Conservation (phyloP, 345 rosid genomes). For the Citrus glauca region DNA sequence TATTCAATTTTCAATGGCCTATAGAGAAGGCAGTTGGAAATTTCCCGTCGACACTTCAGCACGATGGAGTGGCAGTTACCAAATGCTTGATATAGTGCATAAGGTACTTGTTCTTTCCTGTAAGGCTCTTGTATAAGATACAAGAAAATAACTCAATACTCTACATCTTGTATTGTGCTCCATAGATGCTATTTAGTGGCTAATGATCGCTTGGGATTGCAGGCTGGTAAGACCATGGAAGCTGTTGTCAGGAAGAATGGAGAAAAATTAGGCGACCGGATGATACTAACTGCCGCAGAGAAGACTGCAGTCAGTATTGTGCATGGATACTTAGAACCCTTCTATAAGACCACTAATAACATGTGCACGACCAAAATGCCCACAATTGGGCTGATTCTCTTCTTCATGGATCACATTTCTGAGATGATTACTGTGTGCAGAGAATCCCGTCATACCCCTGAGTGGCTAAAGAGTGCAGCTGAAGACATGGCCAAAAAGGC, state of each 20-base stretch:
- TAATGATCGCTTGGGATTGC: slow-evolving; percentile 18
- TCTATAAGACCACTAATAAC: slow-evolving; percentile 72
- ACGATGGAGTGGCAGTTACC: slow-evolving; percentile 91
- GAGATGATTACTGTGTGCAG: slow-evolving; percentile 67
- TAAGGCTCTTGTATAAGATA: background rate
- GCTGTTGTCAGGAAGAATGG: slow-evolving; percentile 69
- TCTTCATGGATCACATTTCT: slow-evolving; percentile 94
- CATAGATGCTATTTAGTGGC: background rate
- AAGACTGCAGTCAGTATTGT: slow-evolving; percentile 55
- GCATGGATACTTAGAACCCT: slow-evolving; percentile 77
- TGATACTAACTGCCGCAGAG: slow-evolving; percentile 57
- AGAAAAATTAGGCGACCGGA: slow-evolving; percentile 45
- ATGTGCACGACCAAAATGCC: slow-evolving; percentile 73
- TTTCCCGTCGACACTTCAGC: slow-evolving; percentile 77
- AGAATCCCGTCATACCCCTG: slow-evolving; percentile 68
- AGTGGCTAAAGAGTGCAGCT: slow-evolving; percentile 78
- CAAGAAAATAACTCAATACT: background rate
- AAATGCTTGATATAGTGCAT: slow-evolving; percentile 76
- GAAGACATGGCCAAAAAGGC: slow-evolving; percentile 89
- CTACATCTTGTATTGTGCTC: background rate
- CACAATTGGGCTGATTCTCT: slow-evolving; percentile 76
- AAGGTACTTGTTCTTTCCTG: slow-evolving; percentile 45
- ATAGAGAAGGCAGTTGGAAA: slow-evolving; percentile 87
- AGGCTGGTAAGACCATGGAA: slow-evolving; percentile 86
- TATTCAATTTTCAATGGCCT: slow-evolving; percentile 54